Evolutionary conservation across 2,329 filamentous ascomycete species (phyloP).

Genomic region (Clonostachys rosea): DNA sequence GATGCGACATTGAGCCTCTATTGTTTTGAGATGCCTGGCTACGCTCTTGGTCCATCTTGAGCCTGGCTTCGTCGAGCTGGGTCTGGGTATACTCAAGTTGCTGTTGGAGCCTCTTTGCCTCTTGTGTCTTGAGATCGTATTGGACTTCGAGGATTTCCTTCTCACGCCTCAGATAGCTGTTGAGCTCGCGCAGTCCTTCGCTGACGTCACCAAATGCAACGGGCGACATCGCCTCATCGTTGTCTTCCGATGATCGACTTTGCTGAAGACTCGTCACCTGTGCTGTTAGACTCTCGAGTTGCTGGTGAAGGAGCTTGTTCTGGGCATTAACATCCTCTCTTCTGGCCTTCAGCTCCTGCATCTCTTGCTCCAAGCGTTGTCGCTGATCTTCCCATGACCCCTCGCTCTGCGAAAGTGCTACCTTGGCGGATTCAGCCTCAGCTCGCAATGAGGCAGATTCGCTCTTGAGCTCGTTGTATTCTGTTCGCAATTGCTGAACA

Average conservation of each 20-base stretch:
- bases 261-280: slow-evolving; percentile 81
- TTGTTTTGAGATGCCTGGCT: slow-evolving; percentile 69
- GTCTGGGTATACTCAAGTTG: slow-evolving; percentile 83
- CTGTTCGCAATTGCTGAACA: slow-evolving; percentile 71
- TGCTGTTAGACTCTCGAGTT: slow-evolving; percentile 75
- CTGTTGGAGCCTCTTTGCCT: slow-evolving; percentile 83
- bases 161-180: slow-evolving; percentile 85
- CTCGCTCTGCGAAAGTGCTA: slow-evolving; percentile 73
- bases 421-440: slow-evolving; percentile 82
- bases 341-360: slow-evolving; percentile 71
- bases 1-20: slow-evolving; percentile 72
- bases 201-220: slow-evolving; percentile 53
- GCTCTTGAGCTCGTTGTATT: slow-evolving; percentile 78
- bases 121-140: slow-evolving; percentile 82
- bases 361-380: slow-evolving; percentile 77
- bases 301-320: slow-evolving; percentile 85
- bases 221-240: slow-evolving; percentile 47
- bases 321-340: slow-evolving; percentile 83
- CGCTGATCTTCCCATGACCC: slow-evolving; percentile 83
- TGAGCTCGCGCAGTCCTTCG: slow-evolving; percentile 83
- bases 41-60: slow-evolving; percentile 89
- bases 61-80: slow-evolving; percentile 81
- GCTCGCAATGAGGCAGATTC: slow-evolving; percentile 70
- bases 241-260: slow-evolving; percentile 53
- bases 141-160: slow-evolving; percentile 99